Evolutionary conservation across 2,329 filamentous ascomycete genomes (phyloP).

Genomic region (Neophaeococcomyces mojaviensis): DNA sequence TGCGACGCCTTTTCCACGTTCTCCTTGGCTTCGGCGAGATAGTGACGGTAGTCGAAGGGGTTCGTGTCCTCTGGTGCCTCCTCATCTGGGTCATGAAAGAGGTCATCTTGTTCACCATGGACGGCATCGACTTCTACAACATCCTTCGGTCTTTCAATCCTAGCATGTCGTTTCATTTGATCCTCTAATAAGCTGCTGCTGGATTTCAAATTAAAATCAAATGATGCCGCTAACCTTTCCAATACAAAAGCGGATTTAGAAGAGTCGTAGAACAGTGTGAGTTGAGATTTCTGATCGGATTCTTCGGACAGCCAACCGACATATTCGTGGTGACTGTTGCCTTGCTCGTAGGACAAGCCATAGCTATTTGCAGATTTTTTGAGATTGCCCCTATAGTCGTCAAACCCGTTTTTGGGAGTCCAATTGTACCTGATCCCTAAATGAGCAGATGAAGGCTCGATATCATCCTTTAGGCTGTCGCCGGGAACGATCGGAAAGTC

Average conservation of each 20-base stretch:
- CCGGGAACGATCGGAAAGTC: slow-evolving; percentile 42
- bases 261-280: slow-evolving; percentile 66
- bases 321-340: slow-evolving; percentile 10
- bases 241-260: slow-evolving; percentile 68
- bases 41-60: slow-evolving; percentile 44
- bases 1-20: slow-evolving; percentile 26
- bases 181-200: slow-evolving; percentile 43
- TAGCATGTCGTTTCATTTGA: slow-evolving; percentile 18
- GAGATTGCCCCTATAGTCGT: slow-evolving; percentile 13
- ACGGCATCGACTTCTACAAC: slow-evolving; percentile 28
- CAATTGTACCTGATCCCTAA: slow-evolving; percentile 41
- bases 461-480: slow-evolving; percentile 31
- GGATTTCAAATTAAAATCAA: slow-evolving; percentile 77
- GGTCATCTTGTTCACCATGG: slow-evolving; percentile 23
- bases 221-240: slow-evolving; percentile 71
- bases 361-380: slow-evolving; percentile 13
- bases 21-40: slow-evolving; percentile 35
- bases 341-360: slow-evolving; percentile 11
- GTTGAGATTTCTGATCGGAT: slow-evolving; percentile 24
- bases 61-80: slow-evolving; percentile 38
- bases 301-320: slow-evolving; percentile 12
- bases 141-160: slow-evolving; percentile 16
- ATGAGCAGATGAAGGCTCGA: slow-evolving; percentile 23
- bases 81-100: slow-evolving; percentile 29
- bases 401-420: slow-evolving; percentile 33